Evolutionary conservation across 163 green algal species (phyloP), one percentile per base, ranked within the genome.

Genomic region (Scenedesmus sp.): DNA sequence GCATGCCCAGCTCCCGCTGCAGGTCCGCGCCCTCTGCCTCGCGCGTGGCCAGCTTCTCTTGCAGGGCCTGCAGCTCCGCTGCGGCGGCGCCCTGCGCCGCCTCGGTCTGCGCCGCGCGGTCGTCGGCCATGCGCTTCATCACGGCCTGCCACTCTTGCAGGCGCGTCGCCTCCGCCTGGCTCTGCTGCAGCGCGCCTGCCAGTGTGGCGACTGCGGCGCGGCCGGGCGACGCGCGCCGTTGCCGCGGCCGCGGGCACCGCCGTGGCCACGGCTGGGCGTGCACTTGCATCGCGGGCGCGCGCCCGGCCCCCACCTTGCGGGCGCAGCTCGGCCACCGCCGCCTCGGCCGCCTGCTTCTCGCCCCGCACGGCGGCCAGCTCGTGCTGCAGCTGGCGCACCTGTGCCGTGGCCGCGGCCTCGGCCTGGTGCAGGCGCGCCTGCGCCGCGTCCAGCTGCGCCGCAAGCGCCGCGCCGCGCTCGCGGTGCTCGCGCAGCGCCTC

Each of bases 61-160:
- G 71, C 20, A 29, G 33, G 6, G 29, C 45, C 57, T 63, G 57
- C 28, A 53, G 58, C 56, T 78, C 22, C 56, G 42, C 13, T 36
- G 57, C 57, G 24, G 53, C 45, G 22, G 50, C 24, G 39, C 48
- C 67, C 42, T 29, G 45, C 45, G 48, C 24, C 11, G 50, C 47
- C 44, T 66, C 70, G 26, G 57, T 56, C 39, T 60, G 53, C 14
- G 34, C 42, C 15, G 62, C 62, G 44, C 42, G 71, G 39, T 80
- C 71, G 28, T 71, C 71, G n/a, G 45, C 71, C 28, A 71, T 29
- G 2, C 56, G 44, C 71, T 80, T 80, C 5, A 71, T 18, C 14
- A 71, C 31, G 31, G 67, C 71, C 45, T 63, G 58, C 45, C 62
- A 71, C 39, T 80, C 71, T n/a, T 13, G 67, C 28, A 80, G 34